Conservation (phyloP, 2,329 filamentous ascomycete genomes). For the Arthroderma sp. region DNA sequence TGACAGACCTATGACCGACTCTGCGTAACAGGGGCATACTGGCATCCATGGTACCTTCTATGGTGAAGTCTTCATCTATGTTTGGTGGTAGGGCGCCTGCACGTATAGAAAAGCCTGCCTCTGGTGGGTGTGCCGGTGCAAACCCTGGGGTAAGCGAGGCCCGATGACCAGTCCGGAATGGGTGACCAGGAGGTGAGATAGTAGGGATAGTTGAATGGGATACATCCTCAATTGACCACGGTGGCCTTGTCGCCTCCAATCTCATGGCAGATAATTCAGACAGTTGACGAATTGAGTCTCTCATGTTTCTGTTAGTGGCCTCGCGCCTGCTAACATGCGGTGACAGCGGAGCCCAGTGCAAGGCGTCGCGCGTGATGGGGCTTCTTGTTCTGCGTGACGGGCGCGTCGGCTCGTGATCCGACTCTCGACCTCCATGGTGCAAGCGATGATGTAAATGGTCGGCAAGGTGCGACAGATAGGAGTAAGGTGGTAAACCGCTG, state of each 20-base stretch:
- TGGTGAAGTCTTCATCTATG: not conserved
- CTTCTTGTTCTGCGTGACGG: not conserved
- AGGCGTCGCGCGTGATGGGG: not conserved
- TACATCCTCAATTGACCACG: not conserved
- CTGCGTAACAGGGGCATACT: slow-evolving; percentile 20
- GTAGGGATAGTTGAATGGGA: not conserved
- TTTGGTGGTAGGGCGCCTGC: not conserved
- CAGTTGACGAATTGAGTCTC: not conserved
- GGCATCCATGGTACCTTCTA: slow-evolving; percentile 7
- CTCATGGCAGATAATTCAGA: too few species aligned
- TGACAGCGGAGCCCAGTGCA: not conserved
- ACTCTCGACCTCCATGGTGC: too few species aligned
- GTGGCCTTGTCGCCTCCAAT: too few species aligned
- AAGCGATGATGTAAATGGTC: too few species aligned
- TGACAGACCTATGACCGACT: slow-evolving; percentile 22
- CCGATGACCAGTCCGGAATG: slow-evolving; percentile 13
- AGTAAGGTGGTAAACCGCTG: not conserved
- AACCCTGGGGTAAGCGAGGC: slow-evolving; percentile 30
- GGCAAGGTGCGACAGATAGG: not conserved
- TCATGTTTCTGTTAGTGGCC: not conserved
- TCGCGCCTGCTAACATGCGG: not conserved
- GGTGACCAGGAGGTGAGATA: not conserved
- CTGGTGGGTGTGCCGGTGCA: slow-evolving; percentile 26
- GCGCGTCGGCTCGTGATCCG: too few species aligned
- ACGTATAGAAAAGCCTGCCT: not conserved